Evolutionary conservation across 2,329 filamentous ascomycete species (phyloP).

Genomic region (Penicillium decumbens): DNA sequence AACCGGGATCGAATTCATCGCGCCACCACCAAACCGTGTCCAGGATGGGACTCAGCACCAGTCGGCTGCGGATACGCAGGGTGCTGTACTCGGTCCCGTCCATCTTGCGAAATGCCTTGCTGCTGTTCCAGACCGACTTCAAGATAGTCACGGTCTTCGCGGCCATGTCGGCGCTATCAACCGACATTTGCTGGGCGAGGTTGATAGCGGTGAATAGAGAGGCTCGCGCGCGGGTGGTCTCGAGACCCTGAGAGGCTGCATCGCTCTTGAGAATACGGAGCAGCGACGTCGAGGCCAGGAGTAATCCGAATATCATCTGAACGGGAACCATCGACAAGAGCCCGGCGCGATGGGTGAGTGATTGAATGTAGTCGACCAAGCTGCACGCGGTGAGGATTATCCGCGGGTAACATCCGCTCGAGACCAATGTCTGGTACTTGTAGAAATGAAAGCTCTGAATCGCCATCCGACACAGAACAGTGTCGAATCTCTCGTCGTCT

Average conservation of each 20-base stretch:
- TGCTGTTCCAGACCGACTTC: constrained; percentile 41
- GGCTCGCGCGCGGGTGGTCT: constrained; percentile 32
- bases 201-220: constrained; percentile 38
- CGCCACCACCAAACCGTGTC: constrained; percentile 44
- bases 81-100: constrained; percentile 35
- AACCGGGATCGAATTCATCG: constrained; percentile 36
- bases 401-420: constrained; percentile 25
- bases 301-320: constrained; percentile 28
- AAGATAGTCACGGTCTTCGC: constrained; percentile 33
- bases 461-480: constrained; percentile 28
- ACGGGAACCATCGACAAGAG: constrained; percentile 25
- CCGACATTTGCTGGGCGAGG: constrained; percentile 36
- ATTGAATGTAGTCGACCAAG: constrained; percentile 29
- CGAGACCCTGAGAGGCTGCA: constrained; percentile 25
- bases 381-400: constrained; percentile 29
- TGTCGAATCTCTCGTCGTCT: constrained; percentile 33
- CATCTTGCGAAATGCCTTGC: constrained; percentile 37
- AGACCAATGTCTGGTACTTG: constrained; percentile 28
- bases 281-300: constrained; percentile 31
- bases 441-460: constrained; percentile 38
- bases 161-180: constrained; percentile 34
- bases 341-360: constrained; percentile 18
- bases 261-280: constrained; percentile 40
- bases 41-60: constrained; percentile 36
- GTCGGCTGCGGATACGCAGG: constrained; percentile 39